A percentile compares a stretch with the other conserved stretches of the same genome.
These are phyloP conservation scores for Suillus tomentosus DNA, from an alignment of 768 basidiomycete genomes.

Conservation along the genomic window DNA sequence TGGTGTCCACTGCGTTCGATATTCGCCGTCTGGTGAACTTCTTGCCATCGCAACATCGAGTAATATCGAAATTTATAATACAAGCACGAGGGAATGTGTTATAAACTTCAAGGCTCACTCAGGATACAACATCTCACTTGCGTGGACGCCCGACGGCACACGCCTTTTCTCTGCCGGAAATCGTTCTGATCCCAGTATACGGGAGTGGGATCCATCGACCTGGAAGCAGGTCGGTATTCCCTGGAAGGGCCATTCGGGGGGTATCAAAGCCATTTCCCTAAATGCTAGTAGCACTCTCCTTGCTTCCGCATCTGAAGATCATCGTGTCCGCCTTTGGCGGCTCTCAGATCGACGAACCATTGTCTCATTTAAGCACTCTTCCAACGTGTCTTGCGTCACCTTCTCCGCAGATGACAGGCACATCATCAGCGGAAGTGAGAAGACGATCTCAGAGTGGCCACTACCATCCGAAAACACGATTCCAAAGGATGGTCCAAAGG, in stretches of 20 bases:
- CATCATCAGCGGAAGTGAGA: background rate
- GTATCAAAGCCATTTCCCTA: background rate
- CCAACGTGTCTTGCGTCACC: rapidly evolving
- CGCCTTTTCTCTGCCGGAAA: background rate
- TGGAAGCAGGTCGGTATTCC: background rate
- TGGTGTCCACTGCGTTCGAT: rapidly evolving
- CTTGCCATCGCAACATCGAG: background rate
- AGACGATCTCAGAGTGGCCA: background rate
- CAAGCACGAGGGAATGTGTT: background rate
- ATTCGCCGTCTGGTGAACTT: background rate
- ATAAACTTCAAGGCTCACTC: background rate
- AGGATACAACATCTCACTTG: background rate
- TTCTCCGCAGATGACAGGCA: background rate
- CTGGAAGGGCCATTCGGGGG: background rate
- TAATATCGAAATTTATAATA: background rate
- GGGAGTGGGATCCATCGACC: background rate
- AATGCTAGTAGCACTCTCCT: background rate
- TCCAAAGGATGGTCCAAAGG: background rate
- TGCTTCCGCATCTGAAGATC: background rate
- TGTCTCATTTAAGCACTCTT: background rate
- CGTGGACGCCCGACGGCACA: background rate
- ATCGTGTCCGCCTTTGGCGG: background rate
- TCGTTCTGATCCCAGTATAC: background rate
- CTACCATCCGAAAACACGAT: background rate
- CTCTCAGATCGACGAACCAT: background rate